A percentile compares a stretch with the other conserved stretches of the same genome.
phyloP scores from a whole-genome alignment of 495 filamentous ascomycete genomes.

The Corynascus novoguineensis region DNA sequence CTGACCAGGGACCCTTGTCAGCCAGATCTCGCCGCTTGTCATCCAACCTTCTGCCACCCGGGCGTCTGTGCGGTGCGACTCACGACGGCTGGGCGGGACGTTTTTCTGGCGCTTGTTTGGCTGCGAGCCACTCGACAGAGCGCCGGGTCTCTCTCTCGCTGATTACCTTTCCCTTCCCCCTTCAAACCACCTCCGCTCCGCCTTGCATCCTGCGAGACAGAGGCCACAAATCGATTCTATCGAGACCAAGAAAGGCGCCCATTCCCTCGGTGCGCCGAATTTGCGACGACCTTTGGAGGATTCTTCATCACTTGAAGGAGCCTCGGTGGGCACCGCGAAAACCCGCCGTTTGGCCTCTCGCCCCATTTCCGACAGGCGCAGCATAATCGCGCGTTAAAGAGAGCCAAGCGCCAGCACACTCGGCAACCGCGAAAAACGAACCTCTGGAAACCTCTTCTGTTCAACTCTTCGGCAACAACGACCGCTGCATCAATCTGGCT shows the following conservation, averaged over 20 bases:
- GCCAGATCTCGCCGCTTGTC: constrained; percentile 14
- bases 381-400: constrained; percentile 47
- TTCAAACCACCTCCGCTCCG: constrained; percentile 7
- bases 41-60: constrained; percentile 8
- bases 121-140: constrained; percentile 10
- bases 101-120: constrained; percentile 15
- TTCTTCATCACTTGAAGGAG: not conserved
- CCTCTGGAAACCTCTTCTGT: constrained; percentile 1
- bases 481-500: not conserved
- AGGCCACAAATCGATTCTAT: not conserved
- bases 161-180: not conserved
- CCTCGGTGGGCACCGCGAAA: not conserved
- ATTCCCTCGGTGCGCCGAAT: not conserved
- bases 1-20: constrained; percentile 1
- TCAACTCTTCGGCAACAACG: constrained; percentile 1
- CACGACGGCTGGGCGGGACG: constrained; percentile 4
- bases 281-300: not conserved
- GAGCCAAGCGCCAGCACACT: constrained; percentile 22
- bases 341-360: not conserved
- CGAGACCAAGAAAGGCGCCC: not conserved
- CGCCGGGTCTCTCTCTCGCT: not conserved
- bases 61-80: constrained; percentile 21
- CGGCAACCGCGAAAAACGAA: constrained; percentile 9
- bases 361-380: constrained; percentile 35
- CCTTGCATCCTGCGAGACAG: not conserved